Evolutionary conservation across 2,329 filamentous ascomycete species (phyloP), one percentile per base, ranked within the genome.

Genomic region (Malbranchea zuffiana): DNA sequence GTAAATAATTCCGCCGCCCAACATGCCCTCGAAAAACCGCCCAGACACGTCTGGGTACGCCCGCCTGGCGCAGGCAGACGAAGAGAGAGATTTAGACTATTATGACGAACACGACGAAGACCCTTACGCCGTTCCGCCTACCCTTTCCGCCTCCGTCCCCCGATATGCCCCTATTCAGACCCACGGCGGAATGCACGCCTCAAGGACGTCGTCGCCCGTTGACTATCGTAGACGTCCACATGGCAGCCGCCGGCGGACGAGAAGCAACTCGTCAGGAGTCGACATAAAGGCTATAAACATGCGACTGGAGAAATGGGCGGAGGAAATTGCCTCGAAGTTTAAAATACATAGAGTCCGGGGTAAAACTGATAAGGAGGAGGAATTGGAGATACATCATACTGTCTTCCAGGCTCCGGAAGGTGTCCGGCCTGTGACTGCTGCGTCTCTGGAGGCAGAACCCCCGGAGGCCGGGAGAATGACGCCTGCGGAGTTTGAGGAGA

Each of bases 261-360:
- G 78, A 46, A 82, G 83, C 55, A 90, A 87, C 52, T 72, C 64
- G 50, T 85, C 85, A 13, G 88, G 87, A 3, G 88, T 98, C 12
- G 90, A 98, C 54, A 82, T 98, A 55, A 96, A 96, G 59, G 90
- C 90, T 42, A 96, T 98, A 62, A 98, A 98, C 60, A 87, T 88
- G 41, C 74, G 90, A 16, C 67, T 98, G 17, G 90, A 98, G 63
- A 74, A 83, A 56, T 98, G 90, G 90, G 90, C 90, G 11, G 90
- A 96, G 50, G 90, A 98, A 63, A 96, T 98, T 53, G 87, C 90
- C 19, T 82, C 85, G 49, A 90, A 92, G 51, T 96, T 98, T 72
- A 96, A 94, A 67, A 83, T 87, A 46, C 70, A 74, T 49, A 79
- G 78, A 51, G 76, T 80, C 37, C 84, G 78, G 56, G 82, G 80